Evolutionary conservation across 345 rosid genomes (phyloP), one percentile per base, ranked within the genome.

Genomic region (Viola odorata): DNA sequence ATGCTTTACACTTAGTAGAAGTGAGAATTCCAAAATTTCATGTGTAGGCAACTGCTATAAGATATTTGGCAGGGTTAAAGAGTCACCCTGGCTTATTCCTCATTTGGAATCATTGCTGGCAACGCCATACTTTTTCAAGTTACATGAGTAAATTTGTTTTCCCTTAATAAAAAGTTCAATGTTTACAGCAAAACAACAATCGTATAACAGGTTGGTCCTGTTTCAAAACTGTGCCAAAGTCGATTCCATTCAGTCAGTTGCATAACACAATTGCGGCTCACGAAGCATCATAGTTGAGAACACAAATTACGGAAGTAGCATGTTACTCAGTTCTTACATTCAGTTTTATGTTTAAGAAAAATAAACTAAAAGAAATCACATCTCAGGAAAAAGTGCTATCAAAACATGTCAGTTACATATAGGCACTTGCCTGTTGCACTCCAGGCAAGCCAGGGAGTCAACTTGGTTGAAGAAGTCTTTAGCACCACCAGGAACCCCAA

Each of bases 401-500:
- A 16, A 58, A 12, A 13, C 3, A 55, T 9, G 13, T 52, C 41
- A 57, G 32, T 23, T 23, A 23, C 32, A 23, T 23, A 2, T 23
- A 55, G 61, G 53, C 63, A 68, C 83, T 75, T 83, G 69, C 99
- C 84, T 79, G 73, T 89, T 88, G 73, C 66, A 82, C 77, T 95
- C 98, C 73, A 95, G 73, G 74, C 73, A 77, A 68, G 94, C 84
- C 64, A 95, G 78, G 13, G 99, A 86, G 61, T 87, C 88, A 45
- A 95, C 73, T 79, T 91, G 99, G 73, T 77, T 78, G 79, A 82
- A 88, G 58, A 95, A 75, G 71, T 91, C 96, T 67, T 85, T 84
- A 59, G 85, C 80, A 78, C 85, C 98, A 54, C 98, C 91, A 62
- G 96, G 96, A 82, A 82, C 72, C 72, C 94, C 98, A 73, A 91